phyloP scores from a whole-genome alignment of 2,329 filamentous ascomycete species.

The Calonectria pteridis region DNA sequence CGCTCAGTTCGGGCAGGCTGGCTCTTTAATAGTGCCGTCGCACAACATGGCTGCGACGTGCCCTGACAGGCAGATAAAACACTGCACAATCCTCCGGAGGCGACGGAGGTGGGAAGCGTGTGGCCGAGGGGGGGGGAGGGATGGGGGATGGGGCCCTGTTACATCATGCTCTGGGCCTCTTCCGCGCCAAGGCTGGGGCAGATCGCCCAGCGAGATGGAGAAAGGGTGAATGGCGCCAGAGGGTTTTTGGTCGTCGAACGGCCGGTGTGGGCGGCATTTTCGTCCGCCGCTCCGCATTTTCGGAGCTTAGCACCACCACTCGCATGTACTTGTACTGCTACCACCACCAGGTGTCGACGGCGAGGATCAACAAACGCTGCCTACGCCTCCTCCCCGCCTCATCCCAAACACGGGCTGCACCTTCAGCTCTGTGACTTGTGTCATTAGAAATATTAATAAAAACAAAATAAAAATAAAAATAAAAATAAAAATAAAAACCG shows the following conservation, averaged over 20 bases:
- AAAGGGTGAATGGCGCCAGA: not conserved
- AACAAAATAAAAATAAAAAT: not conserved
- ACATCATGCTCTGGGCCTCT: conserved; percentile 3
- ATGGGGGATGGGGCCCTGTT: conserved; percentile 5
- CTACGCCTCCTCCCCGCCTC: not conserved
- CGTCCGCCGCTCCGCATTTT: conserved; percentile 8
- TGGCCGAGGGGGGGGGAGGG: conserved; percentile 13
- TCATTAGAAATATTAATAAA: not conserved
- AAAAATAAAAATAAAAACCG: not conserved
- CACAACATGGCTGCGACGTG: conserved; percentile 14
- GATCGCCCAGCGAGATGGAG: not conserved
- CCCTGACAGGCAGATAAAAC: conserved; percentile 8
- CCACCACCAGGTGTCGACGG: not conserved
- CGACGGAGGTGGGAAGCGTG: conserved; percentile 10
- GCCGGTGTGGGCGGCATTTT: conserved; percentile 10
- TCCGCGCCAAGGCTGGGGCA: not conserved
- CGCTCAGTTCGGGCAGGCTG: not conserved
- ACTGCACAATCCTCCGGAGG: conserved; percentile 16
- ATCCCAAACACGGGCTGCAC: not conserved
- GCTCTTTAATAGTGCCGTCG: conserved; percentile 13
- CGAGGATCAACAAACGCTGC: not conserved
- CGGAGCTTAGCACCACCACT: not conserved
- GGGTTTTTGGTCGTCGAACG: not conserved
- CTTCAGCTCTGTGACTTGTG: not conserved
- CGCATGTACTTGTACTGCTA: not conserved